Conservation (phyloP, 257 asterid species). For the Solanum paucissectum region DNA sequence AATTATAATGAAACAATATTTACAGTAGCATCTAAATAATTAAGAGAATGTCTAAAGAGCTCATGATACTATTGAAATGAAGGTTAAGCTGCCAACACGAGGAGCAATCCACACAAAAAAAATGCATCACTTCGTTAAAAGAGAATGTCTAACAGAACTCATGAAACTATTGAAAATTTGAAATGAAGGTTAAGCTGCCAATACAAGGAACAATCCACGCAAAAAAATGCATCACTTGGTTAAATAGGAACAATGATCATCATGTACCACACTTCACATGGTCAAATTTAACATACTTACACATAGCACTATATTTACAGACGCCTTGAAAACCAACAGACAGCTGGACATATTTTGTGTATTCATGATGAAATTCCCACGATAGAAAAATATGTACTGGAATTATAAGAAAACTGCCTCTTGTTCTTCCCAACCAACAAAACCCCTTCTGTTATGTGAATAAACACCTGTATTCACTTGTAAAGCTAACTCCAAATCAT, state of each 20-base stretch:
- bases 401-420: background rate
- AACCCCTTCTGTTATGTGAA: background rate
- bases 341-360: background rate
- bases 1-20: background rate
- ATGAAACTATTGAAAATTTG: background rate
- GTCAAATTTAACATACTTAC: background rate
- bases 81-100: background rate
- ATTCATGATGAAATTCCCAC: background rate
- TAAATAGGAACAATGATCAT: background rate
- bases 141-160: background rate
- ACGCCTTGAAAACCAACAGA: background rate
- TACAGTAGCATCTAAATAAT: background rate
- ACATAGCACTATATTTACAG: background rate
- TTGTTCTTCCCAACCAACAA: background rate
- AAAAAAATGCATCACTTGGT: background rate
- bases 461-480: background rate
- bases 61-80: background rate
- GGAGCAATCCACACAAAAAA: too few species aligned
- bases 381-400: background rate
- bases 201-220: too few species aligned
- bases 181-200: background rate
- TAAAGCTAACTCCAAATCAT: background rate
- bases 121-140: too few species aligned
- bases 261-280: background rate
- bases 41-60: background rate